A percentile compares a stretch with the other conserved stretches of the same genome.
phyloP scores from a whole-genome alignment of 148 eudicot genomes.

The Nepenthes mirabilis region DNA sequence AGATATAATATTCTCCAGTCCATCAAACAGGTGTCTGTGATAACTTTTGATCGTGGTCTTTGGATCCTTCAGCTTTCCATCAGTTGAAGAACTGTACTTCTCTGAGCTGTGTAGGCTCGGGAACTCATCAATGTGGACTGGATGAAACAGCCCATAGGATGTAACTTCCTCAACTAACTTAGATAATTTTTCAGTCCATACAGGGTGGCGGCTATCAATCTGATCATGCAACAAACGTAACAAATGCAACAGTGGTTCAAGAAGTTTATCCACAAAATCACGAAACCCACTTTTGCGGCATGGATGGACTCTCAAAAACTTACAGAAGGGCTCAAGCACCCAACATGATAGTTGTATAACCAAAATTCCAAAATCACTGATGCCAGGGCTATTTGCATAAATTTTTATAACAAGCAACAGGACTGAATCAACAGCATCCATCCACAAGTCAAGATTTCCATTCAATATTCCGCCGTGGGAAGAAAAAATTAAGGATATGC shows the following conservation, averaged over 20 bases:
- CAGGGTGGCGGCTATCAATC: constrained; percentile 11
- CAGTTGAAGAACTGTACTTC: constrained; percentile 36
- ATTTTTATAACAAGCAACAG: constrained; percentile 40
- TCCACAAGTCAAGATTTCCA: constrained; percentile 77
- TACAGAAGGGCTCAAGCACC: constrained; percentile 70
- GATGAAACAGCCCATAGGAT: constrained; percentile 74
- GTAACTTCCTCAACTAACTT: constrained; percentile 47
- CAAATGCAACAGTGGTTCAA: constrained; percentile 58
- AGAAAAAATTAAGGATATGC: constrained; percentile 44
- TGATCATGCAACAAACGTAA: constrained; percentile 27
- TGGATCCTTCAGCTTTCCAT: constrained; percentile 24
- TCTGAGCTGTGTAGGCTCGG: constrained; percentile 48
- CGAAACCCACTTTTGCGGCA: constrained; percentile 65
- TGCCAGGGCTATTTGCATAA: constrained; percentile 20
- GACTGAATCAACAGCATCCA: constrained; percentile 30
- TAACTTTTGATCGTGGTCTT: constrained; percentile 59
- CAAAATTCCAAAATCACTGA: constrained; percentile 23
- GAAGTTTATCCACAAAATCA: constrained; percentile 69
- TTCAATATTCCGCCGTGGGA: constrained; percentile 51
- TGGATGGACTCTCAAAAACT: constrained; percentile 67
- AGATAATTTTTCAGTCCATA: constrained; percentile 20
- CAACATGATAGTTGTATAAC: constrained; percentile 38
- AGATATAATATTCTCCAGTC: constrained; percentile 42
- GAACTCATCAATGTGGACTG: constrained; percentile 77
- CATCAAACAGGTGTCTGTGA: constrained; percentile 84